Base-by-base conservation (phyloP, 1,284 basidiomycete genomes). In the Sphagnurus paluster region DNA sequence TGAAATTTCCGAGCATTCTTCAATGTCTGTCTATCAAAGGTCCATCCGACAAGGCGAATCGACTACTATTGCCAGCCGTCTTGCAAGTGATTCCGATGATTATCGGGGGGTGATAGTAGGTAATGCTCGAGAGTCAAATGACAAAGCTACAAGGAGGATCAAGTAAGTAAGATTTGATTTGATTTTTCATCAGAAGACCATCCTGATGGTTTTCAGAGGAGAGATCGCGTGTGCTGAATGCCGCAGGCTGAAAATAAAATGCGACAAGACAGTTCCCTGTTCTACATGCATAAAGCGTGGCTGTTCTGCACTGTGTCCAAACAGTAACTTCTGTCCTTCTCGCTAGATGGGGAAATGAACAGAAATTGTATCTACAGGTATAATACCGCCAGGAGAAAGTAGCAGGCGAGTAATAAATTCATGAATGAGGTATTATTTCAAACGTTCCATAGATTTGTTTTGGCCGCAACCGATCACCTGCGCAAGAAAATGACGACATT, bases 171-270 rank as follows among this genome's bases (percentile, higher is more conserved):
- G 23, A n/a, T n/a, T 35, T 30, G 20, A 35, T 6, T 20, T n/a
- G 26, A 17, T n/a, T n/a, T n/a, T 23, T 6, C n/a, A 33, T 25
- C 19, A 20, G 6, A 21, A 24, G 14, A 6, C 7, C 17, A 13
- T 33, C n/a, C 37, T 44, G n/a, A 35, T 44, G 4, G 33, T 26
- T n/a, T 13, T 30, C n/a, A 67, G 67, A 44, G 71, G 72, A 23
- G 71, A 75, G 43, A 74, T 76, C 35, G 71, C 72, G 2, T 75
- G 73, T 46, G 71, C 72, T 16, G 74, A 75, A 49, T 76, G 72
- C 53, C 66, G 70, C 26, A 58, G 68, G 41, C 56, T 70, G n/a
- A 72, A 70, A 53, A 67, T 72, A 52, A 60, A 65, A 29, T 71
- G 69, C 44, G 67, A 69, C 51, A 63, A 59, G 44, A 63, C 51